These are phyloP conservation scores for Xylariomycetidae sp. DNA, from an alignment of 2,329 filamentous ascomycete genomes.

Conservation along the genomic window DNA sequence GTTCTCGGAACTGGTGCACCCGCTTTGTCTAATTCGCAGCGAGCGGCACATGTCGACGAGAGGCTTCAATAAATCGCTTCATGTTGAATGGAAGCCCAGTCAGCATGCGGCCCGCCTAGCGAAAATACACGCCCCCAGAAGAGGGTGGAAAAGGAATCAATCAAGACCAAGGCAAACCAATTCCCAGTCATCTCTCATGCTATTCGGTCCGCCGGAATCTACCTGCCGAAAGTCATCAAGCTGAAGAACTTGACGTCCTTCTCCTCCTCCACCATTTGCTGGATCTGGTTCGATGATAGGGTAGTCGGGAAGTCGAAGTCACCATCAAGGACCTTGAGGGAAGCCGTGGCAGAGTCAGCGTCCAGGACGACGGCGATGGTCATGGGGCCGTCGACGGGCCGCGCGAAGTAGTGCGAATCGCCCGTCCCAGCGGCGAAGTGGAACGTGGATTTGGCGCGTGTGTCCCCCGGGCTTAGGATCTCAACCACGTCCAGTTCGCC, in stretches of 20 bases:
- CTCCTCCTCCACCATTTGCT: slow-evolving; percentile 23
- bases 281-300: slow-evolving; percentile 33
- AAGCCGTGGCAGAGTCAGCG: slow-evolving; percentile 41
- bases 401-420: slow-evolving; percentile 64
- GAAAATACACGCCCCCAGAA: no score
- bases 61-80: no score
- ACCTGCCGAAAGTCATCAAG: slow-evolving; percentile 19
- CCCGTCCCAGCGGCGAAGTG: slow-evolving; percentile 59
- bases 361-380: slow-evolving; percentile 61
- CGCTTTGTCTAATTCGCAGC: no score
- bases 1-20: no score
- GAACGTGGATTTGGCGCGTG: slow-evolving; percentile 63
- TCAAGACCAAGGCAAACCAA: no score
- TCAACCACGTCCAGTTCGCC: slow-evolving; percentile 75
- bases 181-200: not conserved
- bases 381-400: slow-evolving; percentile 49
- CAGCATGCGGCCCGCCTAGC: no score
- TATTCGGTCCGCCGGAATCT: not conserved
- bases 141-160: no score
- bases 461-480: slow-evolving; percentile 58
- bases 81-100: no score
- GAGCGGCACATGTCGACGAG: no score
- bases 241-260: slow-evolving; percentile 16
- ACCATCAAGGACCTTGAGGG: slow-evolving; percentile 47
- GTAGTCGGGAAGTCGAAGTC: slow-evolving; percentile 35